Evolutionary conservation across 2,329 filamentous ascomycete genomes (phyloP), one percentile per base, ranked within the genome.

Genomic region (Penicillium corylophilum): DNA sequence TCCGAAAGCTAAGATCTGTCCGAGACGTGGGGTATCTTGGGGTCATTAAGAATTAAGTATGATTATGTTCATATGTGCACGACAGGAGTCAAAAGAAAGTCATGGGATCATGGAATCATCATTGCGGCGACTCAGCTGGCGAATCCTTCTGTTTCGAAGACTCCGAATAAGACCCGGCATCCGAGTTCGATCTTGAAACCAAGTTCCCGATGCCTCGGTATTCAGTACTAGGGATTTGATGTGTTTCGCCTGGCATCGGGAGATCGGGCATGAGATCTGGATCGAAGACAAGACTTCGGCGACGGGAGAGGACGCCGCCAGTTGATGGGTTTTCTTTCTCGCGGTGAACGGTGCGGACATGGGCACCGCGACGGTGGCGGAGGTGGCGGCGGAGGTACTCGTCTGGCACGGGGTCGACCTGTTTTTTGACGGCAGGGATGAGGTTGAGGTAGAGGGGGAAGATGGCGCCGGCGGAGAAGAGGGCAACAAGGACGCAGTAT

Each of bases 401-500:
- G 26, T 72, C 67, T 5, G 71, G 67, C 3, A 76, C 67, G 0
- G 79, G 79, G 52, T 82, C 80, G 5, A 81, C 77, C 44, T 84
- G 74, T 44, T 69, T 69, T 55, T 76, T 73, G 20, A 78, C 78
- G 2, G 72, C 70, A 1, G 75, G 74, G 18, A 77, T 66, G 1
- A 74, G 33, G 51, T 80, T 82, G 48, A 84, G 71, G 62, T 80
- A 82, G 4, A 84, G 40, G 0, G 82, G 79, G 58, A 83, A 80
- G 5, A 84, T 56, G 5, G 73, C 67, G 0, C 80, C 81, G 6
- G 71, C 75, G 0, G 74, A 73, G 50, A 79, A 84, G 1, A 76
- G 71, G 0, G 80, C 80, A 12, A 82, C 69, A 4, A 80, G 73
- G 13, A 85, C 77, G 47, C 76, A 76, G 55, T 79, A 80, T 0